phyloP scores from a whole-genome alignment of 2,329 filamentous ascomycete species.

The Penicillium fuscoglaucum region DNA sequence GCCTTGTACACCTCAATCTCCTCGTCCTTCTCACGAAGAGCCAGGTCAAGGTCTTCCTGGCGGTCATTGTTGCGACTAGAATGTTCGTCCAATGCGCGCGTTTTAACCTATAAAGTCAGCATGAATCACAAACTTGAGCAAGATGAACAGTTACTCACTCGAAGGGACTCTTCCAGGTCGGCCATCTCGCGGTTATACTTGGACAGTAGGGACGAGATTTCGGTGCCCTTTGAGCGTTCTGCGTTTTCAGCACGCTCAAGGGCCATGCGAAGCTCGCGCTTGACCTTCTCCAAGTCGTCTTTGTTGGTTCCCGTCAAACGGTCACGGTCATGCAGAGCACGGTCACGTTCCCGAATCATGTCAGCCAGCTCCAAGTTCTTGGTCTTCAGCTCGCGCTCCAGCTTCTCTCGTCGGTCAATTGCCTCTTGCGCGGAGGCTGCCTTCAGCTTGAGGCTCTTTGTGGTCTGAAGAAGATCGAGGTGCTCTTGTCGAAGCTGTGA shows the following conservation, averaged over 20 bases:
- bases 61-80: constrained; percentile 76
- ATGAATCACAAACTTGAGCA: neutral
- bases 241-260: constrained; percentile 88
- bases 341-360: constrained; percentile 96
- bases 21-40: constrained; percentile 91
- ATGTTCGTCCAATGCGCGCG: constrained; percentile 78
- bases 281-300: constrained; percentile 92
- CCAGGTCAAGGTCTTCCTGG: constrained; percentile 79
- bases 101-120: constrained; percentile 68
- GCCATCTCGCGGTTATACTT: constrained; percentile 98
- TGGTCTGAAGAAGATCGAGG: constrained; percentile 90
- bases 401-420: constrained; percentile 88
- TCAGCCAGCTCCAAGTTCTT: constrained; percentile 98
- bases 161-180: constrained; percentile 87
- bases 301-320: constrained; percentile 80
- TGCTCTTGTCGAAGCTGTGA: constrained; percentile 95
- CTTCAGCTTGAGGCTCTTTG: constrained; percentile 94
- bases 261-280: constrained; percentile 88
- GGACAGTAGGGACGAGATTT: constrained; percentile 88
- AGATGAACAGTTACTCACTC: constrained; percentile 39
- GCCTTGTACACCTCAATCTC: constrained; percentile 98
- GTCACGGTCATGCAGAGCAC: constrained; percentile 90
- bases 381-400: constrained; percentile 96
- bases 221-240: constrained; percentile 89
- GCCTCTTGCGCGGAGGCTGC: constrained; percentile 96